These are phyloP conservation scores for Sporothrix sp. DNA, from an alignment of 2,329 filamentous ascomycete species.

Conservation along the genomic window DNA sequence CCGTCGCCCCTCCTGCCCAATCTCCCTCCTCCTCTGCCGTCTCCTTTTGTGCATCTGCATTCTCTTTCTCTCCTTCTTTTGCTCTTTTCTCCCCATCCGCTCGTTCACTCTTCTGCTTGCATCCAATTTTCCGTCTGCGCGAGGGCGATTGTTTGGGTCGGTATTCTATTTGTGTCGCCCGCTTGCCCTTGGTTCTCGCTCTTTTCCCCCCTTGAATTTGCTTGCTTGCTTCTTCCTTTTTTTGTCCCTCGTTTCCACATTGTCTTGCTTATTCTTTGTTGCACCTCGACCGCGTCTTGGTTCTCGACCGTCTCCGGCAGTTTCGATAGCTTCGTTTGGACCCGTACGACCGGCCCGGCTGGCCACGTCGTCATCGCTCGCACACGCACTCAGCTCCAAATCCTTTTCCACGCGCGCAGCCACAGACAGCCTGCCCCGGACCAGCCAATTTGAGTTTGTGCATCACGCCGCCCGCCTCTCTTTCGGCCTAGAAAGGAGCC, in stretches of 20 bases:
- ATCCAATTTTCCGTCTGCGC: not conserved
- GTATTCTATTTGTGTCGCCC: not conserved
- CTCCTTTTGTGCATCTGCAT: not conserved
- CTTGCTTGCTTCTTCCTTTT: not conserved
- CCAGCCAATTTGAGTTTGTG: conserved; percentile 2
- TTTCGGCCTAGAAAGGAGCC: too few species aligned
- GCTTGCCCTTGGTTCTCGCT: not conserved
- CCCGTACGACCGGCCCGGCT: conserved; percentile 2
- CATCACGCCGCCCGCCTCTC: too few species aligned
- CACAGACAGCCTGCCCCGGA: not conserved
- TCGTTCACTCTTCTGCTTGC: not conserved
- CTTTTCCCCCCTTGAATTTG: not conserved
- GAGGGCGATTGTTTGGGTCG: not conserved
- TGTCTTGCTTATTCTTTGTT: conserved; percentile 2
- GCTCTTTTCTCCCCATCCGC: conserved; percentile 1
- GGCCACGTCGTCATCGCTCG: conserved; percentile 5
- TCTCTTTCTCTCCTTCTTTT: not conserved
- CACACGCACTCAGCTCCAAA: not conserved
- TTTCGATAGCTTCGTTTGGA: not conserved
- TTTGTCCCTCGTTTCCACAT: not conserved
- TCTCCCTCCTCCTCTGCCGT: not conserved
- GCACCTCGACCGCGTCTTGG: not conserved
- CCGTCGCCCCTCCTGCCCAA: not conserved
- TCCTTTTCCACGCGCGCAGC: not conserved
- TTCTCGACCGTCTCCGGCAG: not conserved